Conservation (phyloP, 306 rosid species). For the Casuarina glauca region DNA sequence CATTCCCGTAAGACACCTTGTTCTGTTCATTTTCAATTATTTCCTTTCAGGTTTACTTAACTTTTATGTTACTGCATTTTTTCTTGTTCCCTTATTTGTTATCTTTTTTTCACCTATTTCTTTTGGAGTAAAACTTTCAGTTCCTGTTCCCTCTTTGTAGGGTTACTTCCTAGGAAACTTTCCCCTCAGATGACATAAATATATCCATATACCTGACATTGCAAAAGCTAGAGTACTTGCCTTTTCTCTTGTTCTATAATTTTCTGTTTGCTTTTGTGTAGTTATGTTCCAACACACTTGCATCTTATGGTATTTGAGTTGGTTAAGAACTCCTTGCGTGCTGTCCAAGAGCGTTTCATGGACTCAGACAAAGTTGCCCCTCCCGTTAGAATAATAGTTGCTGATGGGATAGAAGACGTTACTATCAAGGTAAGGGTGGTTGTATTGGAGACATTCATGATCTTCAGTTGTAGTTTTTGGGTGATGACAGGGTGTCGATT, state of each 20-base stretch:
- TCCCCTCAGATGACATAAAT: not conserved
- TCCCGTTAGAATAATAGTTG: conserved; percentile 78
- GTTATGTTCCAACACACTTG: conserved; percentile 92
- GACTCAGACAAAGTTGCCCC: conserved; percentile 78
- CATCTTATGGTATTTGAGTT: conserved; percentile 98
- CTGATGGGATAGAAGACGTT: conserved; percentile 95
- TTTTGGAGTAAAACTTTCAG: not conserved
- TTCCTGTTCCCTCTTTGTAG: not conserved
- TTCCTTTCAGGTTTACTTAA: conserved; percentile 16
- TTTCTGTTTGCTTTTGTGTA: conserved; percentile 26
- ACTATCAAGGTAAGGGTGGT: conserved; percentile 52
- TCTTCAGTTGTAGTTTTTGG: not conserved
- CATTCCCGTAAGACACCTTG: conserved; percentile 78
- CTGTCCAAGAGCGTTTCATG: conserved; percentile 84
- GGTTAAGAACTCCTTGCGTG: conserved; percentile 95
- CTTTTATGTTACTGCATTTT: conserved; percentile 3
- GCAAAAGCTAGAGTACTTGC: not conserved
- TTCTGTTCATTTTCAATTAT: conserved; percentile 15
- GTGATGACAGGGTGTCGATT: not conserved
- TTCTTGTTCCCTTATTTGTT: not conserved
- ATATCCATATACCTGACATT: not conserved
- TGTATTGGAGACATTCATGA: not conserved
- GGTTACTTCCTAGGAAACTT: not conserved
- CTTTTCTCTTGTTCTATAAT: conserved; percentile 15
- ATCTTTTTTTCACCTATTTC: not conserved